phyloP scores from a whole-genome alignment of 2,329 filamentous ascomycete genomes.

The Dothideomycetes sp. region DNA sequence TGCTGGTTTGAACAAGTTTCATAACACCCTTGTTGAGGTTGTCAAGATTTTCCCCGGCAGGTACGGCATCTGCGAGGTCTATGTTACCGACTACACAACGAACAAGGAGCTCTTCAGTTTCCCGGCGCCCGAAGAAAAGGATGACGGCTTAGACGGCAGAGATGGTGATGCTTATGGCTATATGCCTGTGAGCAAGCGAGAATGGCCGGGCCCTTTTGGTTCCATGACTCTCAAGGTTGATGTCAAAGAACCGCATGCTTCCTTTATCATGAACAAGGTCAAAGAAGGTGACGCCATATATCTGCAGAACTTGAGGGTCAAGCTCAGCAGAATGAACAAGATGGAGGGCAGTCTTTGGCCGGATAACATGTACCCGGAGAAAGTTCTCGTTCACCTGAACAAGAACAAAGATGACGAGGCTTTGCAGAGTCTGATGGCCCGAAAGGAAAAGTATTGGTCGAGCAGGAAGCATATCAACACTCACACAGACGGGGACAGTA shows the following conservation, averaged over 20 bases:
- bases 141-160: constrained; percentile 16
- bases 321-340: constrained; percentile 39
- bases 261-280: constrained; percentile 45
- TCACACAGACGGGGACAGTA: constrained; percentile 11
- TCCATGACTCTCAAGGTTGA: constrained; percentile 61
- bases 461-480: constrained; percentile 23
- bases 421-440: no score
- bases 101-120: constrained; percentile 55
- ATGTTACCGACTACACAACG: constrained; percentile 73
- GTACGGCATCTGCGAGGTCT: constrained; percentile 45
- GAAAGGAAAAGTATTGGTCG: constrained; percentile 51
- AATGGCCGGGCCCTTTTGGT: constrained; percentile 69
- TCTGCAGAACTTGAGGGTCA: constrained; percentile 64
- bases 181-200: constrained; percentile 20
- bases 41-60: constrained; percentile 41
- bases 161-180: constrained; percentile 51
- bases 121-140: constrained; percentile 23
- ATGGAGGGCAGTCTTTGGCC: constrained; percentile 64
- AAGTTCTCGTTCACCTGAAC: constrained; percentile 42
- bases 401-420: constrained; percentile 39
- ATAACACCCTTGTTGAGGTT: constrained; percentile 62
- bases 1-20: constrained; percentile 45
- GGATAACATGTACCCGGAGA: constrained; percentile 42
- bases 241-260: constrained; percentile 57
- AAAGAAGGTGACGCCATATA: constrained; percentile 50